Percentiles rank a stretch among this genome's conserved stretches.
phyloP scores from a whole-genome alignment of 768 basidiomycete species.

The Tremella yokohamensis region DNA sequence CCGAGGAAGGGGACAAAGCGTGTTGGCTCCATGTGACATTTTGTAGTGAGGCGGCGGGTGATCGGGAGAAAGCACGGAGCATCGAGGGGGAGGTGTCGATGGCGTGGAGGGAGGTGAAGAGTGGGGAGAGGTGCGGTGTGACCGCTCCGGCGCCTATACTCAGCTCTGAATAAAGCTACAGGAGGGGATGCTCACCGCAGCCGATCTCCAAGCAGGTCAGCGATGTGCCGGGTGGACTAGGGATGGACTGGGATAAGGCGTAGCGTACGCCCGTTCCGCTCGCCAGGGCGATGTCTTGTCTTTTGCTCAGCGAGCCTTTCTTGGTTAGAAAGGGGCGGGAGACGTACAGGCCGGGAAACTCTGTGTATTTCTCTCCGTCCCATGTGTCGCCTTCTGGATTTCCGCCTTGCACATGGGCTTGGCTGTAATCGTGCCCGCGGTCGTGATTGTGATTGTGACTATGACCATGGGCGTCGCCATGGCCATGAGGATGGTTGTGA shows the following conservation, averaged over 20 bases:
- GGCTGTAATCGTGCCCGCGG: background rate
- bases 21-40: conserved; percentile 13
- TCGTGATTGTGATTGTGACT: background rate
- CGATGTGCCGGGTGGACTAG: no score
- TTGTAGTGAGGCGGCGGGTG: conserved; percentile 5
- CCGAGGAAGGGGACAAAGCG: conserved; percentile 23
- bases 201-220: background rate
- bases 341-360: no score
- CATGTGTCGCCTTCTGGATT: background rate
- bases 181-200: background rate
- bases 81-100: conserved; percentile 38
- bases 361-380: no score
- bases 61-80: conserved; percentile 18
- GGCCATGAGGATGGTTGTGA: background rate
- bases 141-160: conserved; percentile 37
- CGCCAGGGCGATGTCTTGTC: no score
- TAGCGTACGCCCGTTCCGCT: no score
- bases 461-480: background rate
- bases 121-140: conserved; percentile 15
- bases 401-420: background rate
- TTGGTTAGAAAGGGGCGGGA: no score
- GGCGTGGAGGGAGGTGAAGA: conserved; percentile 31
- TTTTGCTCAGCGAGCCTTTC: no score
- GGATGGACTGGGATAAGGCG: no score
- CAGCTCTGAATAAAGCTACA: background rate